These are phyloP conservation scores for Populus ilicifolia DNA, from an alignment of 345 rosid species.

Conservation along the genomic window DNA sequence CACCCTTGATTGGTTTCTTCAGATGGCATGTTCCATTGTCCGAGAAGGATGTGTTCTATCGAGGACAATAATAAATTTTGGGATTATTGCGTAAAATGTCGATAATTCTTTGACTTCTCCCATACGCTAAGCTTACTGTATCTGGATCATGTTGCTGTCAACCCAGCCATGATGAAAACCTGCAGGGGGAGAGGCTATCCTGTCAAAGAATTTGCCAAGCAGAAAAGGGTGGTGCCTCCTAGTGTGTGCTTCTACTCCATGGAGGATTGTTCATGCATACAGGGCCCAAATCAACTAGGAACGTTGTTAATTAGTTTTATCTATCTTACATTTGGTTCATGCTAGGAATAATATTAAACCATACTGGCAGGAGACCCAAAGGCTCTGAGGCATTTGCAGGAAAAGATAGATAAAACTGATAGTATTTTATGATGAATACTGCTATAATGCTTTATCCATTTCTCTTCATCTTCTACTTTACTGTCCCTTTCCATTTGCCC, in stretches of 20 bases:
- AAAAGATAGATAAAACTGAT: slow-evolving; percentile 33
- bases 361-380: slow-evolving; percentile 47
- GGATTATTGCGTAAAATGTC: no score
- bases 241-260: slow-evolving; percentile 24
- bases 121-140: no score
- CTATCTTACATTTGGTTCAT: no score
- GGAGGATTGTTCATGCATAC: slow-evolving; percentile 36
- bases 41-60: no score
- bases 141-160: no score
- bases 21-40: no score
- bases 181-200: slow-evolving; percentile 19
- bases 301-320: no score
- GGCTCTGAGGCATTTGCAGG: slow-evolving; percentile 33
- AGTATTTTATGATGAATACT: slow-evolving; percentile 37
- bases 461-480: slow-evolving; percentile 12
- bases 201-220: slow-evolving; percentile 11
- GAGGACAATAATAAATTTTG: no score
- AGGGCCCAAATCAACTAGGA: background rate
- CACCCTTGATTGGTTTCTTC: no score
- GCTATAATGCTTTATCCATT: slow-evolving; percentile 34
- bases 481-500: background rate
- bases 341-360: background rate
- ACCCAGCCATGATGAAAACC: no score
- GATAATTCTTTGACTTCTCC: no score
- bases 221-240: slow-evolving; percentile 17